Percentiles rank a stretch among this genome's conserved stretches.
Evolutionary conservation across 139 green algal species (phyloP).

Genomic region (Chlorella vulgaris): DNA sequence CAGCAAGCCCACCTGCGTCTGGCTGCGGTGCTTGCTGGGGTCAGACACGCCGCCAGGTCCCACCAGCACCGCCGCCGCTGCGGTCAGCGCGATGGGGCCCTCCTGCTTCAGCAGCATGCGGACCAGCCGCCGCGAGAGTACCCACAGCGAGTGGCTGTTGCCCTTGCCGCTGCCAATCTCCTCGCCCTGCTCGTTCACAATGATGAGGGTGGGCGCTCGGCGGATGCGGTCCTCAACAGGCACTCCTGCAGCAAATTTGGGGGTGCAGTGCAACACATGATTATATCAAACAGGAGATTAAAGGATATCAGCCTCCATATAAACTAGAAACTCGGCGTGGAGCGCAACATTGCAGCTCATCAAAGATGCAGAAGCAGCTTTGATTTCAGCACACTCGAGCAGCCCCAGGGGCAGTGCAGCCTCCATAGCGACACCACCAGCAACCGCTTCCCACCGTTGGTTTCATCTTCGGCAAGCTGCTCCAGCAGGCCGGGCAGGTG

Average conservation of each 20-base stretch:
- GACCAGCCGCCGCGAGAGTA: constrained; percentile 50
- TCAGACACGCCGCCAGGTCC: constrained; percentile 33
- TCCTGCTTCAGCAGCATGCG: constrained; percentile 51
- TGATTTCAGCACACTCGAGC: too few species aligned
- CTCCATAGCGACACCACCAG: background rate
- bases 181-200: constrained; percentile 30
- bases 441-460: constrained; percentile 5
- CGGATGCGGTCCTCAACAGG: constrained; percentile 39
- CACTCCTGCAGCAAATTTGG: constrained; percentile 6
- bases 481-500: constrained; percentile 56
- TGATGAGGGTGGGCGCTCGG: constrained; percentile 16
- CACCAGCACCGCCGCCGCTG: constrained; percentile 41
- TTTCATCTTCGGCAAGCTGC: constrained; percentile 42
- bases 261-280: background rate
- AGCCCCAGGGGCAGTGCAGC: too few species aligned
- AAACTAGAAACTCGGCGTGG: too few species aligned
- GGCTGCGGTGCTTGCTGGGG: constrained; percentile 36
- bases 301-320: too few species aligned
- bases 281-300: background rate
- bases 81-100: constrained; percentile 46
- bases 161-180: constrained; percentile 24
- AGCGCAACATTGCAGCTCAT: too few species aligned
- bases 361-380: too few species aligned
- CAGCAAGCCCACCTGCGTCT: constrained; percentile 29
- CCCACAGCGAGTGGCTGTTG: constrained; percentile 52